Evolutionary conservation across 2,329 filamentous ascomycete species (phyloP), one percentile per base, ranked within the genome.

Genomic region (Colletotrichum costaricense): DNA sequence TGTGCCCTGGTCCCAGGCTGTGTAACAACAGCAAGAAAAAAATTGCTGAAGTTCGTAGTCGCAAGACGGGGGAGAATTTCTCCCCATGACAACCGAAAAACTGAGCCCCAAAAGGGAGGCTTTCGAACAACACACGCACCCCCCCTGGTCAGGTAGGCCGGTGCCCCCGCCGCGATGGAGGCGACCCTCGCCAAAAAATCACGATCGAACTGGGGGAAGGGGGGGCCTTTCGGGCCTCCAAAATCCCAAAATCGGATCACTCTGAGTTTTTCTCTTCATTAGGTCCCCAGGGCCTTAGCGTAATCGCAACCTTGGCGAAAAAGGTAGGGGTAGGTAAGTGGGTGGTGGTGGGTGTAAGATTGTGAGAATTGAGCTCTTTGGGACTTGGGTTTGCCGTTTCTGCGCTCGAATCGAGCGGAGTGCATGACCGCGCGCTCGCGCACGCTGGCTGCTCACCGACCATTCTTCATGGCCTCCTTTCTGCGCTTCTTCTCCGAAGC

Each of bases 401-500:
- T 42, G 42, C 42, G 19, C 42, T 49, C 42, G 42, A 49, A 49
- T 49, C 42, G 42, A 49, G 42, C 42, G 19, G 42, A 49, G 42
- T 42, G 42, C 42, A 38, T 14, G 7, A 35, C 22, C 28, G 59
- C 28, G 28, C 11, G 19, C 33, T 6, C 30, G 42, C 33, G 6
- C 14, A 14, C 38, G 38, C 38, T 42, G 38, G 33, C 33, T 42
- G 30, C 70, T 84, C 79, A 85, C 73, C 83, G 82, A 28, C 84
- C 84, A 11, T 83, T 82, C 87, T 83, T 90, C 84, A 88, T 88
- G 26, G 89, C 88, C 77, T 89, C 86, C 78, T 88, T 90, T 71
- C 91, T 86, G 76, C 86, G 87, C 79, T 91, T 86, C 85, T 89
- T 92, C 75, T 93, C 90, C 1, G 85, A 82, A 0, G 90, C 87